Conservation (phyloP, 1,284 basidiomycete genomes). For the Austroboletus novae-zelandiae region DNA sequence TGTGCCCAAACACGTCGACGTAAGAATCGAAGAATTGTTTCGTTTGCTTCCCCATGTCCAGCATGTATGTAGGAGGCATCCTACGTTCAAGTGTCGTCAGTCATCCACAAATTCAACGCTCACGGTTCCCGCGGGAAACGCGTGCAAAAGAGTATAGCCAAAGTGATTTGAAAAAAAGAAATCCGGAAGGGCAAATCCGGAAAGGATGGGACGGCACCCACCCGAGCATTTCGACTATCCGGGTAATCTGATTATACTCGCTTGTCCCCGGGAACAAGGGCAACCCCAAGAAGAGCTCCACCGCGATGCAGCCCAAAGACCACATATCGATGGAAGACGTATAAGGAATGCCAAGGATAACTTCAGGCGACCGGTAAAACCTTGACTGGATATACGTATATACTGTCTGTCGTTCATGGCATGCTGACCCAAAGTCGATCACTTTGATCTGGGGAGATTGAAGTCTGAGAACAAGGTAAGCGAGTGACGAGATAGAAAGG, state of each 20-base stretch:
- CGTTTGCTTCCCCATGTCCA: slow-evolving; percentile 96
- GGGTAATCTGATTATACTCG: slow-evolving; percentile 97
- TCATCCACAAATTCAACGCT: neutral
- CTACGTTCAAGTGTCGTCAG: slow-evolving; percentile 39
- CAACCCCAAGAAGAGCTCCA: slow-evolving; percentile 94
- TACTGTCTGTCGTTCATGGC: slow-evolving; percentile 97
- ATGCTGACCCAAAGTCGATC: slow-evolving; percentile 98
- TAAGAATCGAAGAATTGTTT: slow-evolving; percentile 89
- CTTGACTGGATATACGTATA: slow-evolving; percentile 99
- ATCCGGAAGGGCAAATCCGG: neutral
- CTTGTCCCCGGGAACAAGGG: slow-evolving; percentile 98
- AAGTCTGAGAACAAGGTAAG: slow-evolving; percentile 50
- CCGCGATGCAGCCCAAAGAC: slow-evolving; percentile 94
- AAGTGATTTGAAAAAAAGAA: slow-evolving; percentile 1
- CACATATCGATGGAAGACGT: slow-evolving; percentile 95
- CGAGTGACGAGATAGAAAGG: neutral
- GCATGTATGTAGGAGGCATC: slow-evolving; percentile 88
- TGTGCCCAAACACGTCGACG: slow-evolving; percentile 81
- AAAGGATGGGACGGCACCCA: slow-evolving; percentile 39
- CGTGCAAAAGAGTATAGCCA: slow-evolving; percentile 4
- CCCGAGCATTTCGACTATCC: slow-evolving; percentile 99
- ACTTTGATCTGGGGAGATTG: slow-evolving; percentile 99
- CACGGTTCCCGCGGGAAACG: neutral
- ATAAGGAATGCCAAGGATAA: slow-evolving; percentile 93
- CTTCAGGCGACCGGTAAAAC: slow-evolving; percentile 98